Conservation (phyloP, 768 basidiomycete genomes). For the Leccinum ochraceum region DNA sequence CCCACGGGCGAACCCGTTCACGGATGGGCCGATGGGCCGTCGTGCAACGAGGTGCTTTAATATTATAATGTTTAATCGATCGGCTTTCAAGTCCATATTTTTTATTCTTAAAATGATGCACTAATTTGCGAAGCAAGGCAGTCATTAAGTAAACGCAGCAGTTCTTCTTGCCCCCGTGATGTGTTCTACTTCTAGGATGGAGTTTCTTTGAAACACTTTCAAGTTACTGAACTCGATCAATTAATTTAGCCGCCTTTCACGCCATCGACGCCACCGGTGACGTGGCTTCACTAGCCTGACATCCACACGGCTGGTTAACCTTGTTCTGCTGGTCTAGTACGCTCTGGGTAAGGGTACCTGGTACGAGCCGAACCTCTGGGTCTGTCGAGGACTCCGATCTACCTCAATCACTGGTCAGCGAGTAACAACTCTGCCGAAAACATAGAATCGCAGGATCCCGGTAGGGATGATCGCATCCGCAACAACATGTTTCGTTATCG, state of each 20-base stretch:
- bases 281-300: background rate
- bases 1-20: background rate
- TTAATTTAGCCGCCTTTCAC: slow-evolving; percentile 4
- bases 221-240: slow-evolving; percentile 1
- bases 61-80: background rate
- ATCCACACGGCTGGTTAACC: background rate
- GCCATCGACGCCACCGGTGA: slow-evolving; percentile 9
- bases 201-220: background rate
- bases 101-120: background rate
- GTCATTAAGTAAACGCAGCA: background rate
- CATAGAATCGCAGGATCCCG: background rate
- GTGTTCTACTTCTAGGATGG: background rate
- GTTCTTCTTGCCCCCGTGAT: background rate
- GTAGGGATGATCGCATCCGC: background rate
- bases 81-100: background rate
- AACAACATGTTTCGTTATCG: background rate
- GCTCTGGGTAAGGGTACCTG: slow-evolving; percentile 5
- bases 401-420: background rate
- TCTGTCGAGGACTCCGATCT: background rate
- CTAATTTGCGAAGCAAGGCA: background rate
- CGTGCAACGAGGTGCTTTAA: slow-evolving; percentile 16
- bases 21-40: background rate
- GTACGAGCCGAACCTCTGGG: background rate
- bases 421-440: background rate
- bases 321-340: slow-evolving; percentile 8